Evolutionary conservation across 140 eudicot genomes (phyloP).

Genomic region (Cichorium intybus): DNA sequence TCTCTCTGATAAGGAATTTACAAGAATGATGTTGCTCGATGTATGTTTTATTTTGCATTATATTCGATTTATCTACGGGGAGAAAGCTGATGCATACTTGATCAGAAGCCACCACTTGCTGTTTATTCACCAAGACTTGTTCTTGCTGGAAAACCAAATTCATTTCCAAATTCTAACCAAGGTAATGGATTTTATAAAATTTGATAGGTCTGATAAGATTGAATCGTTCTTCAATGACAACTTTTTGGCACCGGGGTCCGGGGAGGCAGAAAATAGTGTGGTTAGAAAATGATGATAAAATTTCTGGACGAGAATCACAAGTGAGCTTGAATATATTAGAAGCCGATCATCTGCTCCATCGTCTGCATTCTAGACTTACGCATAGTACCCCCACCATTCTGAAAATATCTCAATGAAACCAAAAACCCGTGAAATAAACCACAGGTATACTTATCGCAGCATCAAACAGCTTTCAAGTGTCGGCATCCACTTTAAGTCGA

Average conservation of each 20-base stretch:
- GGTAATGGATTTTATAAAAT: background rate
- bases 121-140: slow-evolving; percentile 31
- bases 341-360: slow-evolving; percentile 15
- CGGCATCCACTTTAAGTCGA: slow-evolving; percentile 29
- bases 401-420: background rate
- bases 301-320: background rate
- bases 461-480: slow-evolving; percentile 31
- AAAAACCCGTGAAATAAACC: background rate
- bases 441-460: slow-evolving; percentile 28
- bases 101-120: slow-evolving; percentile 25
- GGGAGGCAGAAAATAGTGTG: slow-evolving; percentile 1
- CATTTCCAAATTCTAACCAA: slow-evolving; percentile 23
- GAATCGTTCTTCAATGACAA: background rate
- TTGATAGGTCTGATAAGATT: background rate
- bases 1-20: slow-evolving; percentile 6
- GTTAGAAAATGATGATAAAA: background rate
- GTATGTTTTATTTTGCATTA: slow-evolving; percentile 31
- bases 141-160: slow-evolving; percentile 38
- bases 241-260: slow-evolving; percentile 11
- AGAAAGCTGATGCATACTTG: background rate
- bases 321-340: background rate
- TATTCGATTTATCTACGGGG: slow-evolving; percentile 10
- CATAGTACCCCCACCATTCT: too few relatives aligned
- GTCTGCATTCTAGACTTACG: slow-evolving; percentile 12
- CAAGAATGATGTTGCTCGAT: slow-evolving; percentile 32